Base-by-base conservation (phyloP, 495 filamentous ascomycete species). In the Aspergillus sclerotioniger region DNA sequence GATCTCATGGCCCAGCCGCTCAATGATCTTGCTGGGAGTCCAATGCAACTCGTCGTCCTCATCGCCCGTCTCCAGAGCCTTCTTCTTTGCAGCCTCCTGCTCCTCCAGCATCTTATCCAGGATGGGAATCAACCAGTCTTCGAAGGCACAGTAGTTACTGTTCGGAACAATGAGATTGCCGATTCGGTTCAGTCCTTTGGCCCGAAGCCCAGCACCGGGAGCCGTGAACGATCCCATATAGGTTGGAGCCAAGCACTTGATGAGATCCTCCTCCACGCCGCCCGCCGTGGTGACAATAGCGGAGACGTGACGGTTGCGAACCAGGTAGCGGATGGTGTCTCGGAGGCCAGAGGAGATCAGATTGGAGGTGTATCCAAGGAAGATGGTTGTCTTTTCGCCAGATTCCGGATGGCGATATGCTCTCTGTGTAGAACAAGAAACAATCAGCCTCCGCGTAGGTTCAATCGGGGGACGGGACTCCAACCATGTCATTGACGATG, bases 111-210 rank as follows among this genome's bases (percentile, higher is more conserved):
- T 93, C 51, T 76, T 77, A 69, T 97, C 90, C 21, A 98, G 76
- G 60, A 98, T 91, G 1, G 95, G 94, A 21, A 96, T 78, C 12
- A 98, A 76, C 94, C 94, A 98, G 79, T 98, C 95, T 67, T 98
- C 93, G 62, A 98, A 98, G 6, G 87, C 83, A 72, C 92, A 96
- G 74, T 98, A 98, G 74, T 98, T 98, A 66, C 82, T 87, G 67
- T 98, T 98, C 2, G 94, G 95, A 3, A 98, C 94, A n/a, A 96
- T 77, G 1, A 98, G 79, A 62, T 98, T 98, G 51, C 95, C 95
- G 61, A 98, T 98, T 13, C 95, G 84, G 68, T 99, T 98, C 53
- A 97, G 80, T 1, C 95, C 94, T 65, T 90, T 87, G 17, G 81
- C 76, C 15, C 94, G 87, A 2, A 98, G 81, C 15, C 82, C 81